These are phyloP conservation scores for Acrodontium crateriforme DNA, from an alignment of 2,329 filamentous ascomycete genomes.

Conservation along the genomic window DNA sequence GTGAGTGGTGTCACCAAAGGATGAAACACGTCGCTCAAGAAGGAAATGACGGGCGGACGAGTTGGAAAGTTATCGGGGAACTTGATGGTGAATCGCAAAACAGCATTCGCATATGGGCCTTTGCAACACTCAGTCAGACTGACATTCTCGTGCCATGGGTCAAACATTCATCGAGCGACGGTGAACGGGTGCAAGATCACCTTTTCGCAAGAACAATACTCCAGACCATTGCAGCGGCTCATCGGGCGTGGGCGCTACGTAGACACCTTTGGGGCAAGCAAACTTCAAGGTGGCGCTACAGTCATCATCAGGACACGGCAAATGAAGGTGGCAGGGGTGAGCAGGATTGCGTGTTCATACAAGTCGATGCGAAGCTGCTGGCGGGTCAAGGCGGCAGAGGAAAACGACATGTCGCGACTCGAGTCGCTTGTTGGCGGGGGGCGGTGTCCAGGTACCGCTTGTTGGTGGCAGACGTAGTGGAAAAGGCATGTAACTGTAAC, in stretches of 20 bases:
- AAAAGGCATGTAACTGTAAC: no score
- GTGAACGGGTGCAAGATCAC: slow-evolving; percentile 30
- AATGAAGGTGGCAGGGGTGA: no score
- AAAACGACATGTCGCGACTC: slow-evolving; percentile 10
- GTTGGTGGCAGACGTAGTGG: no score
- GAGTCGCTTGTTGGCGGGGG: no score
- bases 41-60: slow-evolving; percentile 71
- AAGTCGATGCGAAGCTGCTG: slow-evolving; percentile 74
- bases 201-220: slow-evolving; percentile 81
- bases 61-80: slow-evolving; percentile 72
- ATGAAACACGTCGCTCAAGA: slow-evolving; percentile 88
- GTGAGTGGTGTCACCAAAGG: slow-evolving; percentile 83
- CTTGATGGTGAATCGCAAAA: slow-evolving; percentile 79
- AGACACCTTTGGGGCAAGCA: slow-evolving; percentile 73
- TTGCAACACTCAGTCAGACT: slow-evolving; percentile 5
- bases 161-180: not conserved
- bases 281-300: slow-evolving; percentile 25
- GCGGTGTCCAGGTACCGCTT: no score
- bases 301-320: slow-evolving; percentile 2
- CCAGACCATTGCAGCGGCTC: slow-evolving; percentile 76
- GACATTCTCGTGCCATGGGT: slow-evolving; percentile 1
- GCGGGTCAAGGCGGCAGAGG: slow-evolving; percentile 39
- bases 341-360: slow-evolving; percentile 38
- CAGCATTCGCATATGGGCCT: slow-evolving; percentile 81
- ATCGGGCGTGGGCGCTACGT: slow-evolving; percentile 69